Evolutionary conservation across 768 basidiomycete genomes (phyloP), one percentile per base, ranked within the genome.

Genomic region (Strobilomyces dryophilus): DNA sequence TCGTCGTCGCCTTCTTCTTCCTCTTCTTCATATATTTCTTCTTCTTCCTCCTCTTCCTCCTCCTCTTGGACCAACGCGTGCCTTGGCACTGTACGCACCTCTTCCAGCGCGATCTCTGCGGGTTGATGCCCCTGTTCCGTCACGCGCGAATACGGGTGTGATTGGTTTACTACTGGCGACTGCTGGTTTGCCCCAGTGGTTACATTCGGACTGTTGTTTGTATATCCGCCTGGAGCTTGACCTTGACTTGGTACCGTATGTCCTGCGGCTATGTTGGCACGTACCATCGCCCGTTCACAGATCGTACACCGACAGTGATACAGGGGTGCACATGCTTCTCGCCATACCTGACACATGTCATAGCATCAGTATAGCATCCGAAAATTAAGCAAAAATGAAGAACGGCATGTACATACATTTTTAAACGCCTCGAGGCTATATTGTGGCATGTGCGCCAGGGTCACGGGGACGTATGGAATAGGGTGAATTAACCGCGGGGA

Each of bases 221-320:
- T 18, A 24, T 39, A 27, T 29, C 48, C 54, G 8, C 54, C 51
- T 12, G 56, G 57, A 15, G 47, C 58, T 49, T 50, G 61, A 34
- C 55, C 61, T 31, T 65, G 68, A 44, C 57, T 59, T 12, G 71
- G 70, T 5, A 71, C 67, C 29, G 66, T 65, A 47, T 70, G 71
- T 4, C 72, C 74, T 42, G 72, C 67, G 21, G 70, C 70, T 27
- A 76, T 73, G 53, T 79, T 82, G 6, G 78, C 79, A 45, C 72
- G 71, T 24, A 76, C 66, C 64, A 80, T 77, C 8, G 87, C 82
- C 24, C 88, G 81, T 56, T 87, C 81, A 65, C 87, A 89, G 37
- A 89, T 82, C n/a, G 75, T 73, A 65, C 87, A 89, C 47, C 80
- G 76, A 63, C 87, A 89, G 41, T 85, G 81, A 63, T 84, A 89